Evolutionary conservation across 2,329 filamentous ascomycete genomes (phyloP).

Genomic region (Leptodontidium sp.): DNA sequence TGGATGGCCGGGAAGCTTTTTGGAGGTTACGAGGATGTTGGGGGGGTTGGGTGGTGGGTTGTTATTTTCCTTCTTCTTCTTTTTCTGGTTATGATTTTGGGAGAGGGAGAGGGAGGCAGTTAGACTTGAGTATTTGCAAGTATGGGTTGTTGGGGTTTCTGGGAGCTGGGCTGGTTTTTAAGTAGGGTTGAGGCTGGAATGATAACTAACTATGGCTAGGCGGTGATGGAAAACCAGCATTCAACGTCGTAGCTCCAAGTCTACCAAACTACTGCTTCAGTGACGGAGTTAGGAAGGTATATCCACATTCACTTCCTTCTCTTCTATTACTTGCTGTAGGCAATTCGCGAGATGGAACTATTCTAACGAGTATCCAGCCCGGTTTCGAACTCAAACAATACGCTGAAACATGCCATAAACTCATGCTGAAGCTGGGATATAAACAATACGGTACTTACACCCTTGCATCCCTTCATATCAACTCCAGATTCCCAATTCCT

Average conservation of each 20-base stretch:
- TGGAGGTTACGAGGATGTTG: constrained; percentile 70
- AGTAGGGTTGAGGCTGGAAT: neutral
- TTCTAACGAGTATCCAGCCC: constrained; percentile 48
- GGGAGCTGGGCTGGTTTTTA: too few species aligned
- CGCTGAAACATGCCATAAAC: constrained; percentile 68
- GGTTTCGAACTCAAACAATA: constrained; percentile 68
- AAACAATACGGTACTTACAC: constrained; percentile 55
- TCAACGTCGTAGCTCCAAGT: constrained; percentile 59
- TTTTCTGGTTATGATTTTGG: neutral
- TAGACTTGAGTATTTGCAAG: too few species aligned
- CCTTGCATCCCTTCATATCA: neutral
- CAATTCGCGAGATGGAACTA: neutral
- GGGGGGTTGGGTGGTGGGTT: constrained; percentile 6
- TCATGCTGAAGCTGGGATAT: constrained; percentile 75
- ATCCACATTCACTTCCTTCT: neutral
- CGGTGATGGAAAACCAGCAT: constrained; percentile 31
- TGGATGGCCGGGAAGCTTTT: constrained; percentile 70
- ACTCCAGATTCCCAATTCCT: neutral
- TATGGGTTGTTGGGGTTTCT: too few species aligned
- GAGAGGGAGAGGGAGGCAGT: too few species aligned
- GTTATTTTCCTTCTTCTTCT: neutral
- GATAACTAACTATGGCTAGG: constrained; percentile 23
- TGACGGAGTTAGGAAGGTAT: constrained; percentile 40
- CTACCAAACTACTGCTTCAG: constrained; percentile 62
- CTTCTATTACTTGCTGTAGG: too few species aligned